Evolutionary conservation across 1,284 basidiomycete species (phyloP).

Genomic region (Veloporphyrellus conicus): DNA sequence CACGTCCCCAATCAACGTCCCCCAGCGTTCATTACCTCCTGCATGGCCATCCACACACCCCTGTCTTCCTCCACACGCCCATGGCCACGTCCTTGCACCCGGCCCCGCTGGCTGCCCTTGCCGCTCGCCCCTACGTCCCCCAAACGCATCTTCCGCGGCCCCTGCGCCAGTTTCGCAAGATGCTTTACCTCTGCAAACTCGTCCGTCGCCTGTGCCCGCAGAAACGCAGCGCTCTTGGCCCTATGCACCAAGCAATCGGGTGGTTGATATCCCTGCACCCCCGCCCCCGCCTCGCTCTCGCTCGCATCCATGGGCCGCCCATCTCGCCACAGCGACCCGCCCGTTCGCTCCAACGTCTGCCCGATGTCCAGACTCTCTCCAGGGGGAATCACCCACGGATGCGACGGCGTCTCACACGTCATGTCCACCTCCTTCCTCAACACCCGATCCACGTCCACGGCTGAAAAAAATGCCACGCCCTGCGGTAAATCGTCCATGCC

Average conservation of each 20-base stretch:
- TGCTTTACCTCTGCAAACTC: constrained; percentile 66
- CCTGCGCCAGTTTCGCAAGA: constrained; percentile 52
- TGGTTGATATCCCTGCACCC: constrained; percentile 40
- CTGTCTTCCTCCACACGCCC: constrained; percentile 8
- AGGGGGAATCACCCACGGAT: constrained; percentile 75
- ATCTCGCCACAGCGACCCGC: constrained; percentile 59
- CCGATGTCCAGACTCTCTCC: constrained; percentile 84
- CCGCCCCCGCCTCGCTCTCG: constrained; percentile 19
- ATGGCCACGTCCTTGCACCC: not conserved
- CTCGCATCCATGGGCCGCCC: constrained; percentile 48
- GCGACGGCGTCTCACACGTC: constrained; percentile 91
- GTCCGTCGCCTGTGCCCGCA: constrained; percentile 68
- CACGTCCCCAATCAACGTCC: not conserved
- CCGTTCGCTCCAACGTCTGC: constrained; percentile 62
- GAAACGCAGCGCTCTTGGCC: constrained; percentile 55
- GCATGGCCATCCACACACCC: constrained; percentile 24
- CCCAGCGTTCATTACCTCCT: constrained; percentile 23
- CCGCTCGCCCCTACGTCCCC: constrained; percentile 31
- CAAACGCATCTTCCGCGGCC: constrained; percentile 28
- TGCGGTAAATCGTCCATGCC: constrained; percentile 96
- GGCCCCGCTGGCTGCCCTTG: not conserved
- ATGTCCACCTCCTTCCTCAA: constrained; percentile 96
- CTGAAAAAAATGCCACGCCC: constrained; percentile 93
- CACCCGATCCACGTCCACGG: constrained; percentile 90
- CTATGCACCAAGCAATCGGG: constrained; percentile 63